A percentile compares a stretch with the other conserved stretches of the same genome.
phyloP scores from a whole-genome alignment of 208 protist species.

The Crithidia thermophila region DNA sequence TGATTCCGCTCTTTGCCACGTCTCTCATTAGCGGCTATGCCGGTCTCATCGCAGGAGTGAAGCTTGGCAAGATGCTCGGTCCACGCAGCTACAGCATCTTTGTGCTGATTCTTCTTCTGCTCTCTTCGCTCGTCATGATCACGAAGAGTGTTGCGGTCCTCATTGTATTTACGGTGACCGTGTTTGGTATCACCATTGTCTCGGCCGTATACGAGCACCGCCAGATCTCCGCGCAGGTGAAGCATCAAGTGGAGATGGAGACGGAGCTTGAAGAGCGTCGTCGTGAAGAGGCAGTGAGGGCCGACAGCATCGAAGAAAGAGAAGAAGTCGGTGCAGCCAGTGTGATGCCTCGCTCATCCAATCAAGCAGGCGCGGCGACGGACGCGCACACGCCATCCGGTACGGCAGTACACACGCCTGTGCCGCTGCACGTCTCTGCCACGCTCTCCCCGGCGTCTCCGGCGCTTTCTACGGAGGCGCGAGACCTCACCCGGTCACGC shows the following conservation, averaged over 20 bases:
- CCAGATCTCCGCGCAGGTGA: slow-evolving; percentile 21
- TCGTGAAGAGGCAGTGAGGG: not conserved
- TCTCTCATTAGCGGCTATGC: slow-evolving; percentile 33
- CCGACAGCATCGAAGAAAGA: not conserved
- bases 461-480: not conserved
- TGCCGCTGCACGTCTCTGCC: not conserved
- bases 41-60: slow-evolving; percentile 33
- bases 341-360: no score
- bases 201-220: slow-evolving; percentile 33
- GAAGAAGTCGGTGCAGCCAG: no score
- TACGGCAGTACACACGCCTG: not conserved
- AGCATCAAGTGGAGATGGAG: slow-evolving; percentile 28
- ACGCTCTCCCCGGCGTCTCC: not conserved
- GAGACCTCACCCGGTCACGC: not conserved
- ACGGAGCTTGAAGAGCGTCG: slow-evolving; percentile 20
- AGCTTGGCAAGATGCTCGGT: slow-evolving; percentile 45
- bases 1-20: slow-evolving; percentile 37
- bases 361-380: no score
- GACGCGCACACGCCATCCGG: no score
- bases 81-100: slow-evolving; percentile 42
- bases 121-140: slow-evolving; percentile 44
- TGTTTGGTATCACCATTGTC: slow-evolving; percentile 15
- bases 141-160: slow-evolving; percentile 33
- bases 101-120: slow-evolving; percentile 41
- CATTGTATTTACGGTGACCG: slow-evolving; percentile 9